Evolutionary conservation across 768 basidiomycete species (phyloP).

Genomic region (Exidia glandulosa): DNA sequence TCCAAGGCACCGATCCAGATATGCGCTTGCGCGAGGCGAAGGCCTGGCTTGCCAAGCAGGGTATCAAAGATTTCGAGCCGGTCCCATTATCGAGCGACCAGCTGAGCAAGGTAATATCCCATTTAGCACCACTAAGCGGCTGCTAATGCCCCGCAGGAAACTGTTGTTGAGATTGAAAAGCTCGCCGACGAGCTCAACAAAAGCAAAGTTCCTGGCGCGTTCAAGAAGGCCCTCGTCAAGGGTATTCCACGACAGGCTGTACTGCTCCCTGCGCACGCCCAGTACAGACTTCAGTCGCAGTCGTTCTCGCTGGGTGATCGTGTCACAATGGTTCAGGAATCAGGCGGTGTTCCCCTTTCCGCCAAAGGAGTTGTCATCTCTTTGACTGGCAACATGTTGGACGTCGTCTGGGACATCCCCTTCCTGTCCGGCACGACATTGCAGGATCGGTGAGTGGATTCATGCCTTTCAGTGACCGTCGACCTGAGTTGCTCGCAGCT

Average conservation of each 20-base stretch:
- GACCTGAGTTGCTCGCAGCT: constrained; percentile 72
- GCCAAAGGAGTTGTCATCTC: constrained; percentile 93
- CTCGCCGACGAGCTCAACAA: constrained; percentile 58
- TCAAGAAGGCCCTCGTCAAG: constrained; percentile 91
- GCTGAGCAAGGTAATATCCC: constrained; percentile 59
- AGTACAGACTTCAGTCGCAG: constrained; percentile 85
- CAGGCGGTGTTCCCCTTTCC: constrained; percentile 81
- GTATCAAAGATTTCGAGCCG: constrained; percentile 83
- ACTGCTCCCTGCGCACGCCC: constrained; percentile 83
- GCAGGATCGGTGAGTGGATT: constrained; percentile 52
- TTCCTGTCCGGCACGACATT: constrained; percentile 91
- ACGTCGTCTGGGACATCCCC: constrained; percentile 90
- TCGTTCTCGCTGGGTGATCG: constrained; percentile 81
- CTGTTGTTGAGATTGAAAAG: constrained; percentile 67
- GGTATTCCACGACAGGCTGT: constrained; percentile 88
- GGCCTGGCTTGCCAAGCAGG: constrained; percentile 75
- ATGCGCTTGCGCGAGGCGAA: constrained; percentile 65
- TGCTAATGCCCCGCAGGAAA: constrained; percentile 36
- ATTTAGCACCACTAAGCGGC: neutral
- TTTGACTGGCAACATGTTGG: constrained; percentile 76
- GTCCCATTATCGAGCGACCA: constrained; percentile 90
- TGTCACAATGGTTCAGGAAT: constrained; percentile 92
- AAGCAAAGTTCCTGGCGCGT: constrained; percentile 45
- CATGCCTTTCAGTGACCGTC: neutral
- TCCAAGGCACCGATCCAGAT: constrained; percentile 44